Conservation (phyloP, 1,284 basidiomycete species). For the Sporisorium scitamineum region DNA sequence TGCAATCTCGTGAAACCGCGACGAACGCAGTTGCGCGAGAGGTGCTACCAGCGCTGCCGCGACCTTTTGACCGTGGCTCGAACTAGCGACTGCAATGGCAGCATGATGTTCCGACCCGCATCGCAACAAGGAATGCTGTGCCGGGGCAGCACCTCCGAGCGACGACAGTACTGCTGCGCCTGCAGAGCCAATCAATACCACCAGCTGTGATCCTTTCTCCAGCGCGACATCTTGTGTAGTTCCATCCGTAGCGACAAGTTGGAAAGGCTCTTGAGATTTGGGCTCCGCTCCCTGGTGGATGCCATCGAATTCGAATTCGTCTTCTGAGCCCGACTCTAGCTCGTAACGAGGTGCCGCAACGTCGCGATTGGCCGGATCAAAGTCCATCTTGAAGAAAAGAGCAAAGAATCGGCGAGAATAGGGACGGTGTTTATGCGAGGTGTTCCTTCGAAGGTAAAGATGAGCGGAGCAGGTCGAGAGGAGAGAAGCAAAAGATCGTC, state of each 20-base stretch:
- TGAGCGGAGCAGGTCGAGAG: neutral
- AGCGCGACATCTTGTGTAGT: neutral
- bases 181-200: slow-evolving; percentile 26
- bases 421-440: no score
- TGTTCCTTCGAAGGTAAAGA: neutral
- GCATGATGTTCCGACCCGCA: slow-evolving; percentile 26
- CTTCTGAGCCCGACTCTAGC: slow-evolving; percentile 47
- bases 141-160: slow-evolving; percentile 5
- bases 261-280: slow-evolving; percentile 9
- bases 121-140: slow-evolving; percentile 16
- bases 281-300: neutral
- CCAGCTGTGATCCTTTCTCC: slow-evolving; percentile 7
- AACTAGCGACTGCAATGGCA: slow-evolving; percentile 11
- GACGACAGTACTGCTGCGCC: slow-evolving; percentile 20
- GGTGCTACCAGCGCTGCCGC: slow-evolving; percentile 23
- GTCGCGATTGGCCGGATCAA: slow-evolving; percentile 39
- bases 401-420: neutral
- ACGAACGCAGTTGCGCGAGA: slow-evolving; percentile 15
- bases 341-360: slow-evolving; percentile 37
- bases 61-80: slow-evolving; percentile 1
- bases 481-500: neutral
- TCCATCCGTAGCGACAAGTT: neutral
- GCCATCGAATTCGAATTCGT: slow-evolving; percentile 25
- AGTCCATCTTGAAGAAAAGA: slow-evolving; percentile 25
- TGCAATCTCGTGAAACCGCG: slow-evolving; percentile 26